phyloP scores from a whole-genome alignment of 2,329 filamentous ascomycete genomes.

The Neofusicoccum kwambonambiense region DNA sequence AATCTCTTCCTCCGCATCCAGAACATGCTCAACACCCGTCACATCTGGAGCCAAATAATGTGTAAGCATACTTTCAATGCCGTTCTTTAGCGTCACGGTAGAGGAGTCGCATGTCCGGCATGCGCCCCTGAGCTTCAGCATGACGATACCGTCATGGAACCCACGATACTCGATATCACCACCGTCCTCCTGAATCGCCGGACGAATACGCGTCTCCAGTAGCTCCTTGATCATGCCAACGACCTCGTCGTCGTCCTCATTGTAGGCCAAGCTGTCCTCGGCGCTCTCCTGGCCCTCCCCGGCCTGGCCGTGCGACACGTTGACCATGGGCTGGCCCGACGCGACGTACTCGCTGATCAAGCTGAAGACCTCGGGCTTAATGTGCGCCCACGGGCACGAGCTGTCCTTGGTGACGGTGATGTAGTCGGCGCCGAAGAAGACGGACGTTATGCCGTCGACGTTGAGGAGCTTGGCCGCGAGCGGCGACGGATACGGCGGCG shows the following conservation, averaged over 20 bases:
- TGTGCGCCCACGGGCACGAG: slow-evolving; percentile 88
- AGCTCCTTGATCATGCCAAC: slow-evolving; percentile 99
- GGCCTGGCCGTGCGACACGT: slow-evolving; percentile 60
- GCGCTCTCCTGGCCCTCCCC: slow-evolving; percentile 48
- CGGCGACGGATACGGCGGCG: slow-evolving; percentile 85
- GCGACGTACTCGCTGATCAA: slow-evolving; percentile 92
- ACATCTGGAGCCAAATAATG: slow-evolving; percentile 68
- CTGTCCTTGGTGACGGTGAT: slow-evolving; percentile 93
- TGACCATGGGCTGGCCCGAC: slow-evolving; percentile 78
- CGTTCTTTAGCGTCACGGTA: slow-evolving; percentile 94
- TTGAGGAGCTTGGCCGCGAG: slow-evolving; percentile 88
- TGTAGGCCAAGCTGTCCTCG: slow-evolving; percentile 74
- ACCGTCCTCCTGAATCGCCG: slow-evolving; percentile 95
- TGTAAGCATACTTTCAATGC: slow-evolving; percentile 98
- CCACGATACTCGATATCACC: slow-evolving; percentile 94
- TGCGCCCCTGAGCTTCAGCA: slow-evolving; percentile 82
- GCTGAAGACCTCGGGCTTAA: slow-evolving; percentile 93
- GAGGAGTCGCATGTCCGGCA: slow-evolving; percentile 96
- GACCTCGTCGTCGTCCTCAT: slow-evolving; percentile 89
- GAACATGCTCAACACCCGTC: slow-evolving; percentile 82
- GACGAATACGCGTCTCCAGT: slow-evolving; percentile 89
- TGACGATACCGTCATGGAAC: slow-evolving; percentile 76
- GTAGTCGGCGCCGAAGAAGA: slow-evolving; percentile 94
- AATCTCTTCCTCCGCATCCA: slow-evolving; percentile 90
- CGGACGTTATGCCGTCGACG: slow-evolving; percentile 88